A percentile compares a stretch with the other conserved stretches of the same genome.
Conservation (phyloP, 306 rosid species). For the Malus domestica region ASM211411v1 NC_041801.1:1922501-1923000, state of each 20-base stretch:
- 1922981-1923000: background rate
- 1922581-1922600: too few species aligned
- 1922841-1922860: background rate
- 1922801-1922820: background rate
- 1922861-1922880: background rate
- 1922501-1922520: too few species aligned
- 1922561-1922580: too few species aligned
- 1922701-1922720: slow-evolving; percentile 58
- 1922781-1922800: background rate
- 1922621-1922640: too few species aligned
- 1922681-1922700: slow-evolving; percentile 2
- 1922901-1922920: background rate
- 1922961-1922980: background rate
- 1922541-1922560: background rate
- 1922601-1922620: too few species aligned
- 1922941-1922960: too few species aligned
- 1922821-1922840: background rate
- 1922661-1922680: background rate
- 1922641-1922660: too few species aligned
- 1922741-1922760: slow-evolving; percentile 62
- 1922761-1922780: background rate
- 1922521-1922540: background rate
- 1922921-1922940: background rate
- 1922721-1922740: slow-evolving; percentile 93
- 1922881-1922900: background rate